These are phyloP conservation scores for Ustilago cynodontis DNA, from an alignment of 1,284 basidiomycete genomes.

Conservation along the genomic window DNA sequence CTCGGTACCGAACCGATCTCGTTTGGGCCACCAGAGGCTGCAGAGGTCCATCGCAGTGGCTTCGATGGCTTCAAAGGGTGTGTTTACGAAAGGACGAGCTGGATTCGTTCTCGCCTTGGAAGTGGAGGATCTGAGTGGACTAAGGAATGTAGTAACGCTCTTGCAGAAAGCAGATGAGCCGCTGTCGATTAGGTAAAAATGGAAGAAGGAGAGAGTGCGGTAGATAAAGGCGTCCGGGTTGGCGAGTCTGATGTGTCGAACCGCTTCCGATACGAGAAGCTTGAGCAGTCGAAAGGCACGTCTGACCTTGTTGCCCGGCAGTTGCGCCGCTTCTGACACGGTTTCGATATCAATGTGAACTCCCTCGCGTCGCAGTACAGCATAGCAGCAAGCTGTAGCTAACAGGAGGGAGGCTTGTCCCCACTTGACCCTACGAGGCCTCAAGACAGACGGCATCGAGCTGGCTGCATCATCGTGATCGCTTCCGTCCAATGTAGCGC, in stretches of 20 bases:
- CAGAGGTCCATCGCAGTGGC: slow-evolving; percentile 40
- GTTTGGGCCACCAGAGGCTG: slow-evolving; percentile 37
- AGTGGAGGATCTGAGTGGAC: not conserved
- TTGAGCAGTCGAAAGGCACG: slow-evolving; percentile 22
- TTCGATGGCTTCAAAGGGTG: slow-evolving; percentile 32
- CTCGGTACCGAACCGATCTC: not conserved
- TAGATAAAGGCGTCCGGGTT: slow-evolving; percentile 31
- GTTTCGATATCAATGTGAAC: slow-evolving; percentile 24
- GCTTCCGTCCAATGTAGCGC: not conserved
- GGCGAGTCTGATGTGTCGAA: slow-evolving; percentile 23
- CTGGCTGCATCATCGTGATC: not conserved
- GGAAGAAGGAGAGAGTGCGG: slow-evolving; percentile 36
- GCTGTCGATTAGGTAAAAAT: not conserved
- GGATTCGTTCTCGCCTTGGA: not conserved
- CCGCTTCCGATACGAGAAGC: slow-evolving; percentile 20
- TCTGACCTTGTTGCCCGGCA: slow-evolving; percentile 15
- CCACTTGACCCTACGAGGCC: slow-evolving; percentile 29
- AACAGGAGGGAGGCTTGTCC: slow-evolving; percentile 24
- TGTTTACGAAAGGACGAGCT: slow-evolving; percentile 2
- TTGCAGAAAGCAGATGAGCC: not conserved
- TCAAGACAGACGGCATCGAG: slow-evolving; percentile 1
- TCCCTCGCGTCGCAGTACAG: slow-evolving; percentile 35
- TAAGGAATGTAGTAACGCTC: slow-evolving; percentile 19
- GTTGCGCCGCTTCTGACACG: slow-evolving; percentile 28
- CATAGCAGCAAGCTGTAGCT: slow-evolving; percentile 49